Base-by-base conservation (phyloP, 345 rosid species). In the Geranium rotundifolium region DNA sequence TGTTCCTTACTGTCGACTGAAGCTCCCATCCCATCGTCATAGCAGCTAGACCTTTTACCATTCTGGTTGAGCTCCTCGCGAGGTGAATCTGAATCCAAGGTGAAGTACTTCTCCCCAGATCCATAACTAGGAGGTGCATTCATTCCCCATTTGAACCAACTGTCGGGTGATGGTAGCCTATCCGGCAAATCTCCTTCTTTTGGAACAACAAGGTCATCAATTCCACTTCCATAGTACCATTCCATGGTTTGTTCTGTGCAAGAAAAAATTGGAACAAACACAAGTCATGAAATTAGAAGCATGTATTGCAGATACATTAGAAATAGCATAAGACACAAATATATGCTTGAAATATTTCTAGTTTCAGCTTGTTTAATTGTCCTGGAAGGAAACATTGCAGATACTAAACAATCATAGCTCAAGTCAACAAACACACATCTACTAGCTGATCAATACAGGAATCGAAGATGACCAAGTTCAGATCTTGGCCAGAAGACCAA, bases 121-220 rank as follows among this genome's bases (percentile, higher is more conserved):
- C 27, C 66, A 17, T 61, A 70, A 59, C 56, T 34, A 57, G 63
- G 77, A 37, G 67, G 62, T 34, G 68, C 56, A 29, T 18, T 66
- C 7, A 62, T 17, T 30, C 75, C 81, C 91, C 85, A 82, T 31
- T 64, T 76, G 9, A 71, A 57, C 85, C 87, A 81, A 65, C 81
- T 74, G 58, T 68, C 66, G 0, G 84, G 81, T 17, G 82, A 80
- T 61, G 78, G 77, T 59, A 79, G 62, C 69, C 80, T 62, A 31
- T 82, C 87, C 14, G 72, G 71, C 18, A 64, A 15, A 50, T 79
- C 81, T 62, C 69, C 73, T 70, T 74, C 75, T 65, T 49, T 75
- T 46, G 87, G 81, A 58, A 80, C 84, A 57, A 73, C 75, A 29
- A 75, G 71, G 55, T 80, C 79, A 50, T 79, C 84, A 30, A 71